These are phyloP conservation scores for Syncephalis fuscata DNA, from an alignment of 371 early-diverging fungal genomes.

Conservation along the genomic window DNA sequence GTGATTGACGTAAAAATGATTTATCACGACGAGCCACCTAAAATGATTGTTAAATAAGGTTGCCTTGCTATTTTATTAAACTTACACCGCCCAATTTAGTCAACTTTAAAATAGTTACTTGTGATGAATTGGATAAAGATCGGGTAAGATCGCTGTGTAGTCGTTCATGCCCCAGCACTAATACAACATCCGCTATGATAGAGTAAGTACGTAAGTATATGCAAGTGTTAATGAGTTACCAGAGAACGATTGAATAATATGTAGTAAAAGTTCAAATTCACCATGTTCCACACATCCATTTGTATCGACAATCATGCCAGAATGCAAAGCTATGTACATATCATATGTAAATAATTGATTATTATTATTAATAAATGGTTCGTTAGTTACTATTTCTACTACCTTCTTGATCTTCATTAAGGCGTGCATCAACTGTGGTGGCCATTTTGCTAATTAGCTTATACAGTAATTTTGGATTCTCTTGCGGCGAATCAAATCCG, in stretches of 20 bases:
- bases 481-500: conserved; percentile 61
- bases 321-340: conserved; percentile 15
- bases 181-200: conserved; percentile 47
- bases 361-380: background rate
- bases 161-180: conserved; percentile 86
- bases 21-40: conserved; percentile 73
- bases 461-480: conserved; percentile 63
- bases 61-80: background rate
- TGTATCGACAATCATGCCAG: conserved; percentile 54
- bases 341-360: background rate
- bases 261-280: conserved; percentile 43
- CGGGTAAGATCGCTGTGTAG: conserved; percentile 68
- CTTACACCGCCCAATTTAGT: conserved; percentile 85
- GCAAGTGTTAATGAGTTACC: conserved; percentile 18
- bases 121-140: conserved; percentile 21
- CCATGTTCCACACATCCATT: conserved; percentile 37
- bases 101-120: conserved; percentile 59
- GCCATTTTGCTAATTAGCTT: conserved; percentile 42
- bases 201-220: background rate
- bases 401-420: conserved; percentile 46
- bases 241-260: conserved; percentile 41
- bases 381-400: background rate
- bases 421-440: conserved; percentile 34
- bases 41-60: background rate
- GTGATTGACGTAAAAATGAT: conserved; percentile 40